Conservation (phyloP, 371 early-diverging fungal species). For the Rhizopus arrhizus region DNA sequence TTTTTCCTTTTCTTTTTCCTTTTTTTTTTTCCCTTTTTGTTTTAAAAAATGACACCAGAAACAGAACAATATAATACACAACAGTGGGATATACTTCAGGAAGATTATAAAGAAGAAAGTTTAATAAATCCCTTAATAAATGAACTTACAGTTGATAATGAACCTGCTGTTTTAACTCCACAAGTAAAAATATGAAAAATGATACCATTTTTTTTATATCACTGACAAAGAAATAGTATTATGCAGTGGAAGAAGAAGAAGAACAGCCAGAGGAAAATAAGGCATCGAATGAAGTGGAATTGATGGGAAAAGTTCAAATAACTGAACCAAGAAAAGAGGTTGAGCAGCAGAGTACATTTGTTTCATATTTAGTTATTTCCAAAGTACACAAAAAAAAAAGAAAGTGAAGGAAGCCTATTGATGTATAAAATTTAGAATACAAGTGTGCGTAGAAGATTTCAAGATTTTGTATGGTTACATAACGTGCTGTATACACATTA, state of each 20-base stretch:
- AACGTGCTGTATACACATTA: slow-evolving; percentile 70
- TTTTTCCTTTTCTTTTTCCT: slow-evolving; percentile 3
- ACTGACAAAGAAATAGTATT: background rate
- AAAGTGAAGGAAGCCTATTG: background rate
- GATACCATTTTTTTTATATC: too few relatives aligned
- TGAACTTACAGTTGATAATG: slow-evolving; percentile 5
- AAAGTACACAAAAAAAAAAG: slow-evolving; percentile 38
- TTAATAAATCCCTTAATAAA: slow-evolving; percentile 16
- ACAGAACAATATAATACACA: slow-evolving; percentile 40
- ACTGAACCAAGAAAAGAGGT: slow-evolving; percentile 85
- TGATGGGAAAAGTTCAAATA: slow-evolving; percentile 2
- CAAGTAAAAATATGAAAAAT: background rate
- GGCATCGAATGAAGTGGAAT: too few relatives aligned
- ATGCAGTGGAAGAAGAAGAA: background rate
- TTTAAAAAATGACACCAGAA: slow-evolving; percentile 24
- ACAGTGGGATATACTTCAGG: slow-evolving; percentile 34
- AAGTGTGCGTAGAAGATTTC: slow-evolving; percentile 83
- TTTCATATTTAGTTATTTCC: slow-evolving; percentile 84
- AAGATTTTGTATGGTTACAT: slow-evolving; percentile 93
- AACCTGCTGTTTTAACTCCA: slow-evolving; percentile 19
- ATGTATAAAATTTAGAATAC: slow-evolving; percentile 8
- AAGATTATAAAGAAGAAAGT: background rate
- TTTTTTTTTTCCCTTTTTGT: background rate
- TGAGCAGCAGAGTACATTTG: slow-evolving; percentile 81
- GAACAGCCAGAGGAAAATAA: background rate